Percentiles rank a stretch among this genome's conserved stretches.
Conservation (phyloP, 208 protist genomes). For the Wallacemonas collosoma region DNA sequence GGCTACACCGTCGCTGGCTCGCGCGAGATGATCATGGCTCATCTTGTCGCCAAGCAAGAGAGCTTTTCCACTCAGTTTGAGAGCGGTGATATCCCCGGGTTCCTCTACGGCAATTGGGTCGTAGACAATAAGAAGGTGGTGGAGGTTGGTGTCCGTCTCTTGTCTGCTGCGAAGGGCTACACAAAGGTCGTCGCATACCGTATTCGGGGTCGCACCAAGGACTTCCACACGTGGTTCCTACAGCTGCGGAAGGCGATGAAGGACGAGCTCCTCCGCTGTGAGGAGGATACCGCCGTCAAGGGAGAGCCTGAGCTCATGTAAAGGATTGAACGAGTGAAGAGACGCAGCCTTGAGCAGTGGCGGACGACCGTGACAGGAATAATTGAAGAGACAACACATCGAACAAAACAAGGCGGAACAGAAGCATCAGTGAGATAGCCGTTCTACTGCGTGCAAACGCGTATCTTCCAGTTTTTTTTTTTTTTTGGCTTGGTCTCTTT, state of each 20-base stretch:
- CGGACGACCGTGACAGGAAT: too few species aligned
- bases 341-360: neutral
- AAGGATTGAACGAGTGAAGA: neutral
- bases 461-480: too few species aligned
- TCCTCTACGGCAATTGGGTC: conserved; percentile 71
- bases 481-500: too few species aligned
- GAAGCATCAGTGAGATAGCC: too few species aligned
- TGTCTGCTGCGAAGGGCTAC: conserved; percentile 67
- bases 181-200: conserved; percentile 86
- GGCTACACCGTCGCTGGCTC: conserved; percentile 84
- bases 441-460: too few species aligned
- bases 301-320: conserved; percentile 85
- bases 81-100: conserved; percentile 54
- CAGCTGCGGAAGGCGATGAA: conserved; percentile 72
- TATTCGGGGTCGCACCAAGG: conserved; percentile 78
- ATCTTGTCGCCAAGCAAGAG: conserved; percentile 58
- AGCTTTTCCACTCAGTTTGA: conserved; percentile 66
- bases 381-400: too few species aligned
- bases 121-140: conserved; percentile 57
- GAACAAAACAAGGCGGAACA: too few species aligned
- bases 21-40: conserved; percentile 70
- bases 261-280: conserved; percentile 77
- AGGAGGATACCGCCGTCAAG: conserved; percentile 86
- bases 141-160: conserved; percentile 71
- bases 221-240: conserved; percentile 86